Base-by-base conservation (phyloP, 1,139 yeast genomes). In the Yamadazyma diospyri region DNA sequence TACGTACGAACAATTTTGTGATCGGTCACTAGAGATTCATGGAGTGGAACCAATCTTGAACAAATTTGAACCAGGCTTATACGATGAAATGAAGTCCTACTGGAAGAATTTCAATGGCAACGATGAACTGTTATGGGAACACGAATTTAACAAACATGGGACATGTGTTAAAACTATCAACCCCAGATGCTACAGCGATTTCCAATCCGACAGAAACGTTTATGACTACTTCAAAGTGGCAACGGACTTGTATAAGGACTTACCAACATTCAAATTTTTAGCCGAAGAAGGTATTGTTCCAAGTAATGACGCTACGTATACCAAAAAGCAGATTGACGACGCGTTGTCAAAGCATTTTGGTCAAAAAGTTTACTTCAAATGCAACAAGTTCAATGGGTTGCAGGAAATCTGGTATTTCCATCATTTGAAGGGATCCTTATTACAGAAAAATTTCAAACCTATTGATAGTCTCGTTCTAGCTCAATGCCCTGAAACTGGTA, bases 121-220 rank as follows among this genome's bases (percentile, higher is more conserved):
- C 28, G 96, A 88, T 53, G 86, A 78, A 40, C 60, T 72, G 15
- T 65, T 92, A 36, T 92, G 98, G 97, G 69, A 77, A 18, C 97
- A 92, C 56, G 98, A 92, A 59, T 92, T 76, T 69, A 89, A 89
- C 63, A 92, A 92, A 57, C 98, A 92, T 52, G 97, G 92, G 4
- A 88, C 97, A 0, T 92, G 97, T 57, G 78, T 89, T 63, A 74
- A 79, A 23, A 88, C 97, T 0, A 65, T 89, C 32, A 72, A 72
- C 34, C 87, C 95, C 3, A 45, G 55, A 2, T 92, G 97, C 53
- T 87, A 86, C 53, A 11, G 19, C 4, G 38, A 39, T 13, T 41
- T 42, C 18, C 32, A 39, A 21, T 27, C 40, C 6, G 53, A 68
- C 37, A 58, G 76, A 48, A 78, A 87, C 45, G 87, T 86, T 9